Evolutionary conservation across 1,284 basidiomycete species (phyloP).

Genomic region (Wallemia mellicola): DNA sequence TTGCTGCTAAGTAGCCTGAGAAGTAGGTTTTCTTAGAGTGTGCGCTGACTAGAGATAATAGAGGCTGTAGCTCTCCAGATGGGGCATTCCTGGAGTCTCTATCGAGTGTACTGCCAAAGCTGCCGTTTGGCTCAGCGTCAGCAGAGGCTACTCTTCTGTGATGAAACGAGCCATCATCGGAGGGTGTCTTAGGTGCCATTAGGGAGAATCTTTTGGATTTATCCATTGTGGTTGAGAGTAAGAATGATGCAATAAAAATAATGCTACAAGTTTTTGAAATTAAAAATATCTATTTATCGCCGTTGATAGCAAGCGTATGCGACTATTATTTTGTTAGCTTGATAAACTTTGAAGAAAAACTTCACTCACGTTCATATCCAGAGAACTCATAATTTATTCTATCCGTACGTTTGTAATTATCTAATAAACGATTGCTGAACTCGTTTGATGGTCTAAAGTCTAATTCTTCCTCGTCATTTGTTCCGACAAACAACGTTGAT

Average conservation of each 20-base stretch:
- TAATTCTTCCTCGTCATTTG: conserved; percentile 33
- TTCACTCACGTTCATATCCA: conserved; percentile 72
- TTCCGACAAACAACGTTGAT: conserved; percentile 60
- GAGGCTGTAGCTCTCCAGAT: background rate
- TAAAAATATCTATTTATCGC: background rate
- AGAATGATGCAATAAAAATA: background rate
- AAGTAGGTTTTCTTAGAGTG: background rate
- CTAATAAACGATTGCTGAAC: conserved; percentile 10
- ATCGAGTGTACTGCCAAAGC: background rate
- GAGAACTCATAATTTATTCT: conserved; percentile 96
- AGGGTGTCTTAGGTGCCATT: background rate
- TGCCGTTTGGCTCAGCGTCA: background rate
- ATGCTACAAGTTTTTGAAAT: background rate
- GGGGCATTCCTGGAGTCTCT: background rate
- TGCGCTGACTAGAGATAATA: background rate
- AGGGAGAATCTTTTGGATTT: background rate
- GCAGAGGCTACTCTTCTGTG: background rate
- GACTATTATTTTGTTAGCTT: background rate
- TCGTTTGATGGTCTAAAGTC: conserved; percentile 33
- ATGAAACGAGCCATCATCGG: background rate
- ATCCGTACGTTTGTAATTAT: conserved; percentile 37
- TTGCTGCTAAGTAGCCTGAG: background rate
- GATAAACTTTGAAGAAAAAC: conserved; percentile 1
- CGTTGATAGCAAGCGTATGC: background rate
- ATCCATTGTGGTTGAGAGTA: background rate